Evolutionary conservation across 2,329 filamentous ascomycete species (phyloP).

Genomic region (Huntiella savannae): DNA sequence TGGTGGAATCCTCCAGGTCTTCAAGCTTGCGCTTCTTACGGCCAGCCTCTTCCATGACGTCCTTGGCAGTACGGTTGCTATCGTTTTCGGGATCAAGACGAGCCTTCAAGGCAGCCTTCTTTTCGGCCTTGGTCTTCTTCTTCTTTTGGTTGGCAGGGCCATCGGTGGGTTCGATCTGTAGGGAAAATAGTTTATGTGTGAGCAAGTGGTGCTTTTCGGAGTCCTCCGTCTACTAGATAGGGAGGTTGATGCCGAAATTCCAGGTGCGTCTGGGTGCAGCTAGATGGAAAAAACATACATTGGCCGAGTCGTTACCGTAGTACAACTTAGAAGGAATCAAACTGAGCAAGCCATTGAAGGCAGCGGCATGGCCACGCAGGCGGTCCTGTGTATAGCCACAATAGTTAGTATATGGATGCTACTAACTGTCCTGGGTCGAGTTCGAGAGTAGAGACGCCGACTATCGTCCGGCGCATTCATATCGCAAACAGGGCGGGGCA

Average conservation of each 20-base stretch:
- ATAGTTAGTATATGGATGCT: slow-evolving; percentile 5
- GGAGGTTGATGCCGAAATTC: background rate
- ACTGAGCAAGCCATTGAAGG: slow-evolving; percentile 72
- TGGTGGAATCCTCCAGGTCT: slow-evolving; percentile 25
- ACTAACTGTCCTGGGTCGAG: background rate
- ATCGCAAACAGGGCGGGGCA: background rate
- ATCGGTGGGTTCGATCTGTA: slow-evolving; percentile 67
- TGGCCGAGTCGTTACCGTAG: slow-evolving; percentile 74
- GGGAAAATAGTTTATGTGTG: slow-evolving; percentile 1
- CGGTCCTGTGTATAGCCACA: slow-evolving; percentile 26
- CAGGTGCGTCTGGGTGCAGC: background rate
- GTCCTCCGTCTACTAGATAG: background rate
- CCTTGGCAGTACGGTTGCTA: slow-evolving; percentile 63
- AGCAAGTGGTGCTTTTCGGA: background rate
- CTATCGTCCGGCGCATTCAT: background rate
- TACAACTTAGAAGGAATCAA: slow-evolving; percentile 82
- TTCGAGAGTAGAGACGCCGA: background rate
- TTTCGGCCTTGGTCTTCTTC: slow-evolving; percentile 87
- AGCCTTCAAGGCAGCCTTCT: slow-evolving; percentile 60
- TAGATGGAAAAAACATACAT: slow-evolving; percentile 2
- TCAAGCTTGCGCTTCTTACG: slow-evolving; percentile 62
- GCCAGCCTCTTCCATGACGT: slow-evolving; percentile 69
- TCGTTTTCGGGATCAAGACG: slow-evolving; percentile 84
- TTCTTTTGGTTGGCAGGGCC: slow-evolving; percentile 32
- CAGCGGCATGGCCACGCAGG: slow-evolving; percentile 42